Conservation (phyloP, 2,329 filamentous ascomycete species). For the Rhynchosporium secalis region DNA sequence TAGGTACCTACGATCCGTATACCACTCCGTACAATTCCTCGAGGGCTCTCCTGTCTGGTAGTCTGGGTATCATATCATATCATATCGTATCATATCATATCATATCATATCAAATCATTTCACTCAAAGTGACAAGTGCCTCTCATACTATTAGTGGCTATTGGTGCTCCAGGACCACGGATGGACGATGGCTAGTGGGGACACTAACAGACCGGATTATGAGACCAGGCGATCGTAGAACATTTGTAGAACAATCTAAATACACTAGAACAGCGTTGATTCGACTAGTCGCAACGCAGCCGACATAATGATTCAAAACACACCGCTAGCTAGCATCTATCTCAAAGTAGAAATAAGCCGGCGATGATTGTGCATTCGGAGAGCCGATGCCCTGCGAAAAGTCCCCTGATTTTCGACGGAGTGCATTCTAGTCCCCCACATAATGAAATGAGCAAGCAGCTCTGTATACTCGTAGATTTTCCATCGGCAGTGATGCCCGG, state of each 20-base stretch:
- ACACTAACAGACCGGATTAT: neutral
- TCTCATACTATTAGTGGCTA: neutral
- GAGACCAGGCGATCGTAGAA: constrained; percentile 12
- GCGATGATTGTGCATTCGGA: neutral
- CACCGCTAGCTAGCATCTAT: neutral
- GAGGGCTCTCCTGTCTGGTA: neutral
- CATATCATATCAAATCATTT: neutral
- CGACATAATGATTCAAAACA: constrained; percentile 14
- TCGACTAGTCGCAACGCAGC: neutral
- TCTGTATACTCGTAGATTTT: neutral
- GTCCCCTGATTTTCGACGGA: neutral
- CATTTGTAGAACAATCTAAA: neutral
- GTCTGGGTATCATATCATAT: neutral
- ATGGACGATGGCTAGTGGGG: constrained; percentile 7
- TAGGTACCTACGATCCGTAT: no score
- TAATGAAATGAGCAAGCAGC: neutral
- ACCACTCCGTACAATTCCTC: neutral
- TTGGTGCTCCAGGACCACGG: constrained; percentile 1
- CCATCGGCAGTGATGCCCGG: neutral
- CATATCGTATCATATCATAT: neutral
- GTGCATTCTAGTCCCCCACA: neutral
- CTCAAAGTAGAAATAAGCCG: no score
- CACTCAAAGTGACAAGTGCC: neutral
- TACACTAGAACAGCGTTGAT: neutral
- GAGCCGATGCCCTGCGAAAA: neutral